Percentiles rank a stretch among this genome's conserved stretches.
phyloP scores from a whole-genome alignment of 139 green algal species.

The Auxenochlorella pyrenoidosa region DNA sequence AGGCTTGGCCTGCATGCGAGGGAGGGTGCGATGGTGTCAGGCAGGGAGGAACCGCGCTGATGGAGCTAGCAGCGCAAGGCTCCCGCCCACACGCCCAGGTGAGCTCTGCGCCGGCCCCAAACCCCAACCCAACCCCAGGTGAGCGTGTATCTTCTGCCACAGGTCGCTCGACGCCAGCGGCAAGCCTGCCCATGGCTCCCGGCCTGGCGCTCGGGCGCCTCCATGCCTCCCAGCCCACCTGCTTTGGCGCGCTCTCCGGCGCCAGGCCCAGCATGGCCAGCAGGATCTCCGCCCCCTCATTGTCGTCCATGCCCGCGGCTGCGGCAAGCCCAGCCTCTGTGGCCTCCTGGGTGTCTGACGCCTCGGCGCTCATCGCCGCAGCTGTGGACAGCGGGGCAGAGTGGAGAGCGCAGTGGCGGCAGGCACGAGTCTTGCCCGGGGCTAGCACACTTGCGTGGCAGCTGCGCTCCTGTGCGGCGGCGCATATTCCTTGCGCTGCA shows the following conservation, averaged over 20 bases:
- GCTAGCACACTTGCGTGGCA: neutral
- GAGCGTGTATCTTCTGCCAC: too few relatives aligned
- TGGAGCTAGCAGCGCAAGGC: too few relatives aligned
- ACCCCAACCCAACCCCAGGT: too few relatives aligned
- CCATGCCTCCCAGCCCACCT: neutral
- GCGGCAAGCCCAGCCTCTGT: neutral
- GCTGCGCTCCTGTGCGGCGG: too few relatives aligned
- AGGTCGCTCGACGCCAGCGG: too few relatives aligned
- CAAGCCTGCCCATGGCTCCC: neutral
- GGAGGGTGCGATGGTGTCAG: neutral
- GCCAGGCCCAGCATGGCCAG: slow-evolving; percentile 53
- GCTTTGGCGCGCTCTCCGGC: neutral
- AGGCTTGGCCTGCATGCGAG: neutral
- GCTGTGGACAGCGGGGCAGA: neutral
- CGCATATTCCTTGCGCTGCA: too few relatives aligned
- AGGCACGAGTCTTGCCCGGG: too few relatives aligned
- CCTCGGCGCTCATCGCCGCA: slow-evolving; percentile 36
- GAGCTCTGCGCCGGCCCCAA: too few relatives aligned
- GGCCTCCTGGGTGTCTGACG: neutral
- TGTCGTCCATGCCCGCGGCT: slow-evolving; percentile 41
- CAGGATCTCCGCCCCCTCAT: slow-evolving; percentile 66
- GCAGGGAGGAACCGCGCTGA: too few relatives aligned
- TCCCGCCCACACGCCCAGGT: too few relatives aligned
- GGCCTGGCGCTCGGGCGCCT: too few relatives aligned
- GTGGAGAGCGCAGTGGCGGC: too few relatives aligned